Evolutionary conservation across 768 basidiomycete species (phyloP).

Genomic region (Sporobolomyces roseus): DNA sequence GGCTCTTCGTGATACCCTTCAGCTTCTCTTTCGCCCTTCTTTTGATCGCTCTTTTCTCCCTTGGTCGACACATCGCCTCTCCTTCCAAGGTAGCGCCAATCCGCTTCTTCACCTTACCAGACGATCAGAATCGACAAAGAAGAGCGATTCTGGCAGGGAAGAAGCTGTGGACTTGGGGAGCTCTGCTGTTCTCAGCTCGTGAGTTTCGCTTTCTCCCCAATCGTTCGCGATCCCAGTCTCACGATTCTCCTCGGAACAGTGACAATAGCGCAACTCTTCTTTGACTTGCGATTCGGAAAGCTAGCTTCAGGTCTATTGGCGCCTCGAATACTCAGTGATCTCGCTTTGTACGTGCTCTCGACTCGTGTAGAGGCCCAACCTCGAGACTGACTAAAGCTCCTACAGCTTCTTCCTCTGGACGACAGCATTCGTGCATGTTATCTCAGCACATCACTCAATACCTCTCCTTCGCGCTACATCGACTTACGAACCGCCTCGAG

Average conservation of each 20-base stretch:
- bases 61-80: background rate
- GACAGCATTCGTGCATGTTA: constrained; percentile 1
- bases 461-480: constrained; percentile 1
- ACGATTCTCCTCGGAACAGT: background rate
- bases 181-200: background rate
- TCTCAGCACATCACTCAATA: constrained; percentile 6
- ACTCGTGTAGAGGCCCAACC: too few species aligned
- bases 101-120: background rate
- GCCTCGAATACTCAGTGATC: background rate
- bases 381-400: background rate
- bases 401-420: constrained; percentile 4
- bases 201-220: background rate
- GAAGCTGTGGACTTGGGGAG: constrained; percentile 8
- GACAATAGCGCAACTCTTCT: constrained; percentile 1
- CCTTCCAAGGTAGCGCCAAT: background rate
- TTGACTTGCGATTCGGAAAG: background rate
- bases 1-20: constrained; percentile 8
- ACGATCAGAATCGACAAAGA: constrained; percentile 1
- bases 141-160: background rate
- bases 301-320: background rate
- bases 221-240: background rate
- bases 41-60: background rate
- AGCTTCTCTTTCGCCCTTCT: background rate
- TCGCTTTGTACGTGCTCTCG: background rate
- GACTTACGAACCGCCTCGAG: background rate